A percentile compares a stretch with the other conserved stretches of the same genome.
These are phyloP conservation scores for Coniochaeta sp. DNA, from an alignment of 2,329 filamentous ascomycete genomes.

Conservation along the genomic window DNA sequence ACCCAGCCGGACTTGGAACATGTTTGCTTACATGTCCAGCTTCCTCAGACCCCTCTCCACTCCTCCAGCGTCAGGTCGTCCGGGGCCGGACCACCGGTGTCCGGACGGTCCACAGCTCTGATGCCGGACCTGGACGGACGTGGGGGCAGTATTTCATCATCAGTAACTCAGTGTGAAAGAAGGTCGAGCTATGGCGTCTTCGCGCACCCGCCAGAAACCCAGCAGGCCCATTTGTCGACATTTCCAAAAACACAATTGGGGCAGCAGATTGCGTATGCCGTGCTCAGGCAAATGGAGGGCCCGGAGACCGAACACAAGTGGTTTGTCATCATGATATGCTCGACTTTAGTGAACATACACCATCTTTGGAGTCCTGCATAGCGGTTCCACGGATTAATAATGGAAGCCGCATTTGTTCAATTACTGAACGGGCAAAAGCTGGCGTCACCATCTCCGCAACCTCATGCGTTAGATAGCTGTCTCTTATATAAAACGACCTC, in stretches of 20 bases:
- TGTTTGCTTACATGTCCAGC: too few relatives aligned
- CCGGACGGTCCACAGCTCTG: neutral
- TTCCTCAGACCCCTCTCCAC: neutral
- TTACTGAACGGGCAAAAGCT: neutral
- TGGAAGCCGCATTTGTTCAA: neutral
- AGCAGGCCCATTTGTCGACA: neutral
- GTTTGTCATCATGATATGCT: neutral
- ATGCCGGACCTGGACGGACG: neutral
- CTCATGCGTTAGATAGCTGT: neutral
- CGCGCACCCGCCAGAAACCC: neutral
- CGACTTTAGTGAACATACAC: too few relatives aligned
- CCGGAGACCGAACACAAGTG: neutral
- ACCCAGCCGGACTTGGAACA: too few relatives aligned
- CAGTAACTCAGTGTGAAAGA: neutral
- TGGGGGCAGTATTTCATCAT: neutral
- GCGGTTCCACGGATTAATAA: neutral
- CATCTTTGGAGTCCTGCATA: neutral
- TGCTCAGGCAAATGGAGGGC: neutral
- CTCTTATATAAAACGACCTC: conserved; percentile 1
- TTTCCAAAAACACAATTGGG: neutral
- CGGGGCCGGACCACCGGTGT: neutral
- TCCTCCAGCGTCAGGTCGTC: neutral
- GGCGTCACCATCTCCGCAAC: neutral
- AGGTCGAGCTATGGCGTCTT: neutral
- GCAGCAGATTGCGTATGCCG: neutral